phyloP scores from a whole-genome alignment of 306 rosid species.

The Biancaea sappan region DNA sequence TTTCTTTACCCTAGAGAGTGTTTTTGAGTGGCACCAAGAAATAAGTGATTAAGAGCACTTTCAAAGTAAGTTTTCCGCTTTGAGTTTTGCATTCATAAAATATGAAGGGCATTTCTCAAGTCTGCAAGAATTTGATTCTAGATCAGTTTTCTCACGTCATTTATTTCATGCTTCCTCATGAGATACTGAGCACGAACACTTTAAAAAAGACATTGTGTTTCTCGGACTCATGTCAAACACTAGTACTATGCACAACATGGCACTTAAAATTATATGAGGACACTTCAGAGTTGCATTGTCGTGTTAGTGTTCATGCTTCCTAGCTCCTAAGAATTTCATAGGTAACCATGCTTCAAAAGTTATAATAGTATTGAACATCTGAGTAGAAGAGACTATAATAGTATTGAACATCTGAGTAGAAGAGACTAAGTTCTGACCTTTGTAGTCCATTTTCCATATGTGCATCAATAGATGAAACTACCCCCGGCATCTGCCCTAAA shows the following conservation, averaged over 20 bases:
- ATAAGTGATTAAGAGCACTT: no score
- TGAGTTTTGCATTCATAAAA: background rate
- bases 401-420: background rate
- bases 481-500: constrained; percentile 81
- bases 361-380: background rate
- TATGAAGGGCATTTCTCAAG: background rate
- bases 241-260: no score
- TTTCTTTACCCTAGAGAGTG: no score
- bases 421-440: constrained; percentile 50
- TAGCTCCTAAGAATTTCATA: background rate
- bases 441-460: constrained; percentile 78
- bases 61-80: no score
- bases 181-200: no score
- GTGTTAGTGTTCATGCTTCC: no score
- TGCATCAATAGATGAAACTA: constrained; percentile 83
- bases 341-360: constrained; percentile 4
- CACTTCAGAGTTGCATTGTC: no score
- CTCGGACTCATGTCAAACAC: no score
- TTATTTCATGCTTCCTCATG: background rate
- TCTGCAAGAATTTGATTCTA: background rate
- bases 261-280: no score
- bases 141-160: background rate
- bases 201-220: no score
- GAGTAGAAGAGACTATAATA: constrained; percentile 13
- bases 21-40: no score